A percentile compares a stretch with the other conserved stretches of the same genome.
phyloP scores from a whole-genome alignment of 176 grass and related monocot genomes.

The Olyra latifolia region DNA sequence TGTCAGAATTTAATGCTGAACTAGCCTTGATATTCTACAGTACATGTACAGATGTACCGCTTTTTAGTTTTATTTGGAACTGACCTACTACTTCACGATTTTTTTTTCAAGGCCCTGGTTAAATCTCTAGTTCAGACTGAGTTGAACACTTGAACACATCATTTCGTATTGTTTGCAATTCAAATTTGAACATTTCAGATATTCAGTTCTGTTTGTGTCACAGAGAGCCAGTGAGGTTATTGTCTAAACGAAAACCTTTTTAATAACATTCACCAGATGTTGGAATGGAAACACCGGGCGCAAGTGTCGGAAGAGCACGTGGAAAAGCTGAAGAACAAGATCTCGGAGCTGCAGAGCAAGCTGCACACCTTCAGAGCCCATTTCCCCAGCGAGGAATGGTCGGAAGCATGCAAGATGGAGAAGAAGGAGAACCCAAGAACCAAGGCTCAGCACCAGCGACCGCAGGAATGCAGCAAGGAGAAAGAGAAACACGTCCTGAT shows the following conservation, averaged over 20 bases:
- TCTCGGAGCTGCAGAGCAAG: constrained; percentile 69
- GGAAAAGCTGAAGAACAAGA: constrained; percentile 53
- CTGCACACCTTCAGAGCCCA: constrained; percentile 51
- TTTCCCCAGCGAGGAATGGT: constrained; percentile 46
- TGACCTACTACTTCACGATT: not conserved
- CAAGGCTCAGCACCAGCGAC: constrained; percentile 27
- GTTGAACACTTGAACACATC: not conserved
- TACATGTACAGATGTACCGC: not conserved
- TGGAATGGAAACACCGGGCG: constrained; percentile 74
- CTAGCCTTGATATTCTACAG: not conserved
- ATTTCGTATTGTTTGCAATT: not conserved
- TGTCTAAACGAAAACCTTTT: constrained; percentile 7
- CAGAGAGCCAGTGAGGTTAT: not conserved
- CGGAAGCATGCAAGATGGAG: constrained; percentile 48
- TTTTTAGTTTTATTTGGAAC: not conserved
- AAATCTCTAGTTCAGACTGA: not conserved
- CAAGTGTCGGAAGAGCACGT: constrained; percentile 50
- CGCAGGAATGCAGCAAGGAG: constrained; percentile 49
- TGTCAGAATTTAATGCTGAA: not conserved
- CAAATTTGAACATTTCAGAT: not conserved
- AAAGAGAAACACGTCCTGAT: constrained; percentile 77
- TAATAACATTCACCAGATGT: constrained; percentile 41
- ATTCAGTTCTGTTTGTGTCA: not conserved
- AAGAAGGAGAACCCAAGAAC: constrained; percentile 28
- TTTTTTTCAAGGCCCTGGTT: not conserved